Evolutionary conservation across 2,329 filamentous ascomycete genomes (phyloP).

Genomic region (Paraconiothyrium brasiliense): DNA sequence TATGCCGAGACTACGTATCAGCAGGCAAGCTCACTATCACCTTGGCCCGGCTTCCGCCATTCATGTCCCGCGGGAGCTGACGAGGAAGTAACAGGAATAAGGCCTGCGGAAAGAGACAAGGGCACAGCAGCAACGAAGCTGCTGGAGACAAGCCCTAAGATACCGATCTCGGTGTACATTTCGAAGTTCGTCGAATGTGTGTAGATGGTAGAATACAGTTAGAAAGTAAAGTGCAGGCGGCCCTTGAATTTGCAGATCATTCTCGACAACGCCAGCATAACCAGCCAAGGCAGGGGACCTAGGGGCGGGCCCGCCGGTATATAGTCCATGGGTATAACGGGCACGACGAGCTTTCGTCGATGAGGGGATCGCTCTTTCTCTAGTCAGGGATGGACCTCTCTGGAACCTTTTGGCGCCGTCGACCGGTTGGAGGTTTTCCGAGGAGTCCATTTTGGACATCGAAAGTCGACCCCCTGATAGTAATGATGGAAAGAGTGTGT

Average conservation of each 20-base stretch:
- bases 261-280: background rate
- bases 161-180: too few species aligned
- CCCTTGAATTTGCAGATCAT: background rate
- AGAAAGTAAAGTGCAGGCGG: background rate
- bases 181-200: too few species aligned
- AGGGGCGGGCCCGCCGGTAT: background rate
- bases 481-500: background rate
- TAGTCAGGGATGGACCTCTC: background rate
- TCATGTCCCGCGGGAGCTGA: too few species aligned
- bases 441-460: background rate
- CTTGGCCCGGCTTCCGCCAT: too few species aligned
- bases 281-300: background rate
- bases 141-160: too few species aligned
- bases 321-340: background rate
- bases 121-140: too few species aligned
- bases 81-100: too few species aligned
- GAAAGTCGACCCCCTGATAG: background rate
- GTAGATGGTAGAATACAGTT: background rate
- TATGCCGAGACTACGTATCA: too few species aligned
- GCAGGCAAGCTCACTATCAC: too few species aligned
- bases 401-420: background rate
- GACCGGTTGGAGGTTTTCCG: background rate
- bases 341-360: background rate
- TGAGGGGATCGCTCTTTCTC: background rate
- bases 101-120: too few species aligned